Evolutionary conservation across 1,284 basidiomycete genomes (phyloP).

Genomic region (Ceratobasidium sp.): DNA sequence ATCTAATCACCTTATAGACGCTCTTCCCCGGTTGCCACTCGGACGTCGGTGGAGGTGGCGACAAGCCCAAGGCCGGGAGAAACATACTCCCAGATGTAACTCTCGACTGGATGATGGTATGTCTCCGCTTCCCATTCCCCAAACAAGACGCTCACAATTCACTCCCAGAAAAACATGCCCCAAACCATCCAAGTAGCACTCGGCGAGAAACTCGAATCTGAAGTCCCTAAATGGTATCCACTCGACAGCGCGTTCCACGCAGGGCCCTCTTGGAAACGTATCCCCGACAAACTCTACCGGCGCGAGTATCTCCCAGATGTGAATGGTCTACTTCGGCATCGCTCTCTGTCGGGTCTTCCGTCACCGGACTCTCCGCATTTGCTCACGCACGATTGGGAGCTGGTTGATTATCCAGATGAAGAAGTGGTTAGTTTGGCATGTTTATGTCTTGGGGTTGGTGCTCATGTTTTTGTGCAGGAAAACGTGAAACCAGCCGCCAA

Average conservation of each 20-base stretch:
- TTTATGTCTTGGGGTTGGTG: neutral
- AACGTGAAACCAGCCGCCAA: neutral
- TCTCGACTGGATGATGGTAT: slow-evolving; percentile 32
- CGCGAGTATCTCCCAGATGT: neutral
- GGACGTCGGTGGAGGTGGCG: slow-evolving; percentile 41
- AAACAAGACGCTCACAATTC: neutral
- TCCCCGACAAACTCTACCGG: slow-evolving; percentile 8
- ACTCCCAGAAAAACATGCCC: slow-evolving; percentile 3
- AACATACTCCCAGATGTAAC: slow-evolving; percentile 16
- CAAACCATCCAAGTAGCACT: neutral
- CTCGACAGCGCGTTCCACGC: slow-evolving; percentile 1
- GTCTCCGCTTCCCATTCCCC: neutral
- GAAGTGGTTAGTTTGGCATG: neutral
- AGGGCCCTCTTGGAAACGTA: slow-evolving; percentile 7
- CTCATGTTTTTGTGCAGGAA: neutral
- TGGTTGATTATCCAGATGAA: neutral
- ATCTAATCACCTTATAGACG: neutral
- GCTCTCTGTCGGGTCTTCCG: neutral
- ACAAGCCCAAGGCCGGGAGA: neutral
- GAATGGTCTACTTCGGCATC: neutral
- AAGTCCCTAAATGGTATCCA: neutral
- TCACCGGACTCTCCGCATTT: neutral
- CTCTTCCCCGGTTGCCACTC: slow-evolving; percentile 41
- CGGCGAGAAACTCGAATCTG: neutral
- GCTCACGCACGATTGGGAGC: neutral